These are phyloP conservation scores for Chondrus crispus DNA, from an alignment of 23 red algal genomes.

Conservation along the genomic window DNA sequence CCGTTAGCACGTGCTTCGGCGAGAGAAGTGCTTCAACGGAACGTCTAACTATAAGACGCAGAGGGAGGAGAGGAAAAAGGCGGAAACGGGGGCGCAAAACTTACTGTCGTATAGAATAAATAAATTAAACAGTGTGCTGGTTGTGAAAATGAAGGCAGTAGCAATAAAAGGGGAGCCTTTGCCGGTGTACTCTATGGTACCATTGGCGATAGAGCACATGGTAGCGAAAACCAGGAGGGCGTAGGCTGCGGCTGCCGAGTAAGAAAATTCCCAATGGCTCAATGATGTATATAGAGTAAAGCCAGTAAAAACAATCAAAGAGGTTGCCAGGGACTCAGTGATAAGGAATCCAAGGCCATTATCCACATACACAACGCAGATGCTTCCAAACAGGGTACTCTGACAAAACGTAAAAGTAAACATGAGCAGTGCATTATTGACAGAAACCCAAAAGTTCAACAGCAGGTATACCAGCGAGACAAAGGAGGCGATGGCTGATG, in stretches of 20 bases:
- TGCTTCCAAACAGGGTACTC: slow-evolving; percentile 53
- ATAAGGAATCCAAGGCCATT: slow-evolving; percentile 72
- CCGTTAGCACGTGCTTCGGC: too few relatives aligned
- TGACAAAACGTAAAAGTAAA: slow-evolving; percentile 77
- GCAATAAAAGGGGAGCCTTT: too few relatives aligned
- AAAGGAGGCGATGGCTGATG: slow-evolving; percentile 74
- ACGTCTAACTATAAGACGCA: too few relatives aligned
- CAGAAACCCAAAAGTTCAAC: slow-evolving; percentile 61
- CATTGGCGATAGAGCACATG: slow-evolving; percentile 69
- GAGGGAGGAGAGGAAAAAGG: neutral
- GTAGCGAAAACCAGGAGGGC: slow-evolving; percentile 71
- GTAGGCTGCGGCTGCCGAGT: slow-evolving; percentile 83
- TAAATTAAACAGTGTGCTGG: slow-evolving; percentile 74
- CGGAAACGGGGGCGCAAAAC: neutral
- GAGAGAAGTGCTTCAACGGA: too few relatives aligned
- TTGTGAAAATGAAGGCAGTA: slow-evolving; percentile 70
- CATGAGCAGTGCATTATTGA: slow-evolving; percentile 67
- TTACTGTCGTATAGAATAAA: slow-evolving; percentile 97
- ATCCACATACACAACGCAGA: slow-evolving; percentile 78
- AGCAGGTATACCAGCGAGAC: slow-evolving; percentile 68
- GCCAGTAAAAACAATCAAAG: slow-evolving; percentile 68
- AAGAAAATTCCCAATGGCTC: slow-evolving; percentile 89
- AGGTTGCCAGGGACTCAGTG: slow-evolving; percentile 73
- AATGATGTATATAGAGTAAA: slow-evolving; percentile 85
- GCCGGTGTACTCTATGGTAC: slow-evolving; percentile 72